Base-by-base conservation (phyloP, 2,329 filamentous ascomycete species). In the Dactylellina sp. region DNA sequence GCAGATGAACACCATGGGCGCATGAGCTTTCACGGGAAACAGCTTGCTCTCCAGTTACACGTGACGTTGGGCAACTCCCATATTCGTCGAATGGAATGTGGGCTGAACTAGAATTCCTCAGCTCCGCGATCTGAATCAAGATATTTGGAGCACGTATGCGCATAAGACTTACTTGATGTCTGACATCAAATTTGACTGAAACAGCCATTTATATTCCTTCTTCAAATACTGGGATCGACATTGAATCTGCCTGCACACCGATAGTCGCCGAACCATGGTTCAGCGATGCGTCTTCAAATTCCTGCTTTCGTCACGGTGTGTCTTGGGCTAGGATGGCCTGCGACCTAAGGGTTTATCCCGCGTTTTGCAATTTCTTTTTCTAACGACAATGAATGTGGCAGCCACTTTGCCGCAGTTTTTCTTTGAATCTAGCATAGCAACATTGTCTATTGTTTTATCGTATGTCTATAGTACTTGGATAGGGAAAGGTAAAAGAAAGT, bases 171-270 rank as follows among this genome's bases (percentile, higher is more conserved):
- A 50, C 3, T 50, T n/a, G 49, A 52, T 52, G 49, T 14, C 7
- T 7, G 32, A 55, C 18, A 55, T 55, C n/a, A 11, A 18, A 52
- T 22, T 20, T 42, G 32, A 40, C 50, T 39, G 50, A 55, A 55
- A 55, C 50, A 40, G 32, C 37, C 24, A 46, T 22, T 40, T 55
- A 32, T 32, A 4, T 55, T 28, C 9, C 22, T 44, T 35, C 28
- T 37, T 16, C 28, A 9, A 16, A 56, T 22, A 32, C 7, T 56
- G n/a, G n/a, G 28, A 18, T 9, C 32, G 7, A 32, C 12, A n/a
- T 28, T 50, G 2, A 3, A 7, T 32, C 28, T 32, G n/a, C n/a
- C n/a, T n/a, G n/a, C n/a, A n/a, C n/a, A 35, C 12, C 22, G 49
- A 35, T 37, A 20, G 20, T 52, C 2, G 18, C n/a, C 32, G 28